These are phyloP conservation scores for Yarrowia bubula DNA, from an alignment of 805 yeast genomes.

Conservation along the genomic window DNA sequence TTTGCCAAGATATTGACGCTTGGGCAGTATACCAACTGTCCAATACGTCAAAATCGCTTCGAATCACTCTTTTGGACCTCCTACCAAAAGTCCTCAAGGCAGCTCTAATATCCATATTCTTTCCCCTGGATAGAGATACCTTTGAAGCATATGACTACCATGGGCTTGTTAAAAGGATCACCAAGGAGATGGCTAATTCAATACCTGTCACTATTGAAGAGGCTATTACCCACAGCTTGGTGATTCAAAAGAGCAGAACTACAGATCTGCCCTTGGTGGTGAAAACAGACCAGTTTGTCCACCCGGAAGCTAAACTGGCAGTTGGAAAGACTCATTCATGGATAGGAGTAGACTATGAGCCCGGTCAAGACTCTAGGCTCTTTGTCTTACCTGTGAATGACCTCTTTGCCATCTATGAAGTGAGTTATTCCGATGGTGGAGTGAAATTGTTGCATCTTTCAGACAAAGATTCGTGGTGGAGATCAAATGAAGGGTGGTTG, in stretches of 20 bases:
- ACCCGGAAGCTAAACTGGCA: background rate
- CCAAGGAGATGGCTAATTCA: background rate
- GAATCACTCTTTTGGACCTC: background rate
- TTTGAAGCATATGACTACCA: background rate
- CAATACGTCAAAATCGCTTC: background rate
- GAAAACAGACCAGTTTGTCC: background rate
- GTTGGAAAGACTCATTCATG: conserved; percentile 6
- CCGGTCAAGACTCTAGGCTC: background rate
- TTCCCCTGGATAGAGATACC: background rate
- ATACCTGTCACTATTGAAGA: background rate
- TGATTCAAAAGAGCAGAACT: background rate
- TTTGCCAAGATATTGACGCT: background rate
- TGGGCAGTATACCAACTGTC: conserved; percentile 1
- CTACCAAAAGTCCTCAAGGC: background rate
- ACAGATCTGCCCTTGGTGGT: background rate
- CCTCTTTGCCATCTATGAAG: background rate
- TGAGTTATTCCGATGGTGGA: background rate
- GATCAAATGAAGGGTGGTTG: background rate
- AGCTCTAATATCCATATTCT: background rate
- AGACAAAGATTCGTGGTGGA: background rate
- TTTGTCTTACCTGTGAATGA: background rate
- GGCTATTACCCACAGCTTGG: background rate
- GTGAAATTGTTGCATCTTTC: conserved; percentile 3
- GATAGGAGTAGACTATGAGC: conserved; percentile 8
- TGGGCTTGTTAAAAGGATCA: background rate